Conservation (phyloP, 495 filamentous ascomycete species). For the Penicillium cataractarum region DNA sequence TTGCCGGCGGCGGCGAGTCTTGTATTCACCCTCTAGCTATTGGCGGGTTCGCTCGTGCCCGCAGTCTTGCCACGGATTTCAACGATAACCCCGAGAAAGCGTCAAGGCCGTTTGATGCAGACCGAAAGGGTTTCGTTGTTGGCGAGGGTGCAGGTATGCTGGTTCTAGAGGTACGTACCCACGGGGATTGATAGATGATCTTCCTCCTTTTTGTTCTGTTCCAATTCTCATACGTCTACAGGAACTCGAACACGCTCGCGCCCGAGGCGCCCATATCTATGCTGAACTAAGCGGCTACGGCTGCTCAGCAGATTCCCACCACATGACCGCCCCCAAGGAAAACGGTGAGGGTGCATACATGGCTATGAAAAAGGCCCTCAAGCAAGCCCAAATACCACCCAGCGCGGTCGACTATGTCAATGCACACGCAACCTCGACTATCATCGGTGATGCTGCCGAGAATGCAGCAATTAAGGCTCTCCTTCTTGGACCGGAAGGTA, state of each 20-base stretch:
- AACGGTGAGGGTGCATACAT: constrained; percentile 79
- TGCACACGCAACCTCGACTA: constrained; percentile 89
- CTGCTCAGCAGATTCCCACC: constrained; percentile 82
- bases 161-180: constrained; percentile 68
- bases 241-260: constrained; percentile 85
- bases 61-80: constrained; percentile 79
- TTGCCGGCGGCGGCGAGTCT: constrained; percentile 90
- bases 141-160: constrained; percentile 89
- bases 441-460: constrained; percentile 85
- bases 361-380: constrained; percentile 84
- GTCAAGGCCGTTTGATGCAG: constrained; percentile 86
- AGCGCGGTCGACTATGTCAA: constrained; percentile 86
- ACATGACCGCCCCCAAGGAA: constrained; percentile 86
- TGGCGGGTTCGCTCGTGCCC: constrained; percentile 84
- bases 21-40: constrained; percentile 95
- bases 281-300: constrained; percentile 91
- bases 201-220: not conserved
- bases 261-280: constrained; percentile 78
- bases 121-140: constrained; percentile 85
- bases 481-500: constrained; percentile 73
- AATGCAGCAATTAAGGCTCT: constrained; percentile 79
- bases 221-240: constrained; percentile 21
- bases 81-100: constrained; percentile 74
- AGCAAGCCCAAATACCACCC: constrained; percentile 70
- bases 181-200: not conserved